Conservation (phyloP, 257 asterid species). For the Solanum ahanhuiri region DNA sequence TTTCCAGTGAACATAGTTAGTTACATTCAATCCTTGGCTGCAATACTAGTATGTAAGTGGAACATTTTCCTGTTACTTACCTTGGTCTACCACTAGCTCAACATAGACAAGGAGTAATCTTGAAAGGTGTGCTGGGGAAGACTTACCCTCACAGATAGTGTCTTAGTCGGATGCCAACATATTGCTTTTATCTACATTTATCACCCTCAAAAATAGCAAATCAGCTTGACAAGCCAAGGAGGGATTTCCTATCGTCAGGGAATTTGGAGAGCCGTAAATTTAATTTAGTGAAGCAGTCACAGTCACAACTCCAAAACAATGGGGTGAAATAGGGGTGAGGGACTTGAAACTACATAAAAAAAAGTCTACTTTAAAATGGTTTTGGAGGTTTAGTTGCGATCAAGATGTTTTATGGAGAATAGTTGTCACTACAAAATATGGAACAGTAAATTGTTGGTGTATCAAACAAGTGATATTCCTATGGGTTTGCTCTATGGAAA, state of each 20-base stretch:
- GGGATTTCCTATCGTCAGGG: neutral
- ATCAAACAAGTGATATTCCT: neutral
- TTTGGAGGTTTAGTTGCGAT: neutral
- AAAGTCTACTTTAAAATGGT: neutral
- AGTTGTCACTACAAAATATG: neutral
- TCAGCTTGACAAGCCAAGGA: neutral
- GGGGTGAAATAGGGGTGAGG: neutral
- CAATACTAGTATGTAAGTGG: neutral
- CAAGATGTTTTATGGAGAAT: neutral
- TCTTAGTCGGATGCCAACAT: neutral
- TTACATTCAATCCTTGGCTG: neutral
- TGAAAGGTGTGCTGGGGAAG: neutral
- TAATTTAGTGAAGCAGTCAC: neutral
- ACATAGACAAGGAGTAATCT: neutral
- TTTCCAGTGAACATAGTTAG: neutral
- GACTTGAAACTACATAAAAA: neutral
- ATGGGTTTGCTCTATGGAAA: neutral
- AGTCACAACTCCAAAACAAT: neutral
- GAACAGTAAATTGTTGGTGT: neutral
- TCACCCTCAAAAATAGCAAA: neutral
- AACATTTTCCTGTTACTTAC: neutral
- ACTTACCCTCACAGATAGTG: neutral
- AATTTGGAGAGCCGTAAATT: neutral
- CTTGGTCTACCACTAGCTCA: neutral
- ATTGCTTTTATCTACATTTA: neutral